Evolutionary conservation across 352 stramenopile species (phyloP).

Genomic region (Elongisporangium senticosum): DNA sequence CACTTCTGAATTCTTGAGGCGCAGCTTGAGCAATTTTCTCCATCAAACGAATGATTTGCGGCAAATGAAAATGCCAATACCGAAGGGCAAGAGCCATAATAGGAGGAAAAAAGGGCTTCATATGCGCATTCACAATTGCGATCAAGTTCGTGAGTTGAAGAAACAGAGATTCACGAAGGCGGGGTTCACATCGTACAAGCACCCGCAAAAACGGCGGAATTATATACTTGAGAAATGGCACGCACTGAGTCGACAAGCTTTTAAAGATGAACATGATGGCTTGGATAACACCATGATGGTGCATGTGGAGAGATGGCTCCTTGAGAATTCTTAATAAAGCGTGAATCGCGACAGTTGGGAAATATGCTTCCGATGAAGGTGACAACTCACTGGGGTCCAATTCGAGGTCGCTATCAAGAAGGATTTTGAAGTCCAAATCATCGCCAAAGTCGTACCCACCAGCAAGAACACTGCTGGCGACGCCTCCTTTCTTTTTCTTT

Average conservation of each 20-base stretch:
- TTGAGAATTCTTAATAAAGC: slow-evolving; percentile 95
- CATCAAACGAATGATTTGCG: slow-evolving; percentile 94
- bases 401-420: slow-evolving; percentile 56
- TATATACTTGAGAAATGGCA: slow-evolving; percentile 96
- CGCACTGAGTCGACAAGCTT: slow-evolving; percentile 91
- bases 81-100: slow-evolving; percentile 96
- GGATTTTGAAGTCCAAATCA: slow-evolving; percentile 4
- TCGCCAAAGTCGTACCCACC: neutral
- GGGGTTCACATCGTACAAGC: slow-evolving; percentile 87
- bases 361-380: slow-evolving; percentile 90
- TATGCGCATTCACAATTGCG: slow-evolving; percentile 93
- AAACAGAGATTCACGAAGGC: slow-evolving; percentile 94
- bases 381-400: slow-evolving; percentile 67
- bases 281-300: slow-evolving; percentile 97
- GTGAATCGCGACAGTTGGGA: slow-evolving; percentile 96
- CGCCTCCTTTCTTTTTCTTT: slow-evolving; percentile 9
- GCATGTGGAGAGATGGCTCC: slow-evolving; percentile 91
- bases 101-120: slow-evolving; percentile 94
- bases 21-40: slow-evolving; percentile 84
- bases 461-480: slow-evolving; percentile 3
- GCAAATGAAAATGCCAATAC: slow-evolving; percentile 96
- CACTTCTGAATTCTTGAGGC: slow-evolving; percentile 67
- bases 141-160: slow-evolving; percentile 95
- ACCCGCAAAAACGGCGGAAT: slow-evolving; percentile 96
- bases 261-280: slow-evolving; percentile 99